Conservation (phyloP, 2,329 filamentous ascomycete genomes). For the Pseudogymnoascus sp. region DNA sequence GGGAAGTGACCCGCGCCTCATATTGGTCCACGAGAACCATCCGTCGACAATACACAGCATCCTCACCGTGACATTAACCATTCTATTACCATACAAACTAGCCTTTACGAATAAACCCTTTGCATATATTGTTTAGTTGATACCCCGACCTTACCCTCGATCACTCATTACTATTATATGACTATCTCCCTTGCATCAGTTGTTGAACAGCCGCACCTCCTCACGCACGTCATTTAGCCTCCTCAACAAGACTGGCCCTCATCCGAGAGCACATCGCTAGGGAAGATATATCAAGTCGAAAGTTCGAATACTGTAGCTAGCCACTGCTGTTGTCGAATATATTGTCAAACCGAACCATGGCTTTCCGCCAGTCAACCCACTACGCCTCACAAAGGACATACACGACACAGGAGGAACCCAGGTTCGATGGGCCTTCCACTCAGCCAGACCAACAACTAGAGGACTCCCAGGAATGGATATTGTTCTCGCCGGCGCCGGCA, state of each 20-base stretch:
- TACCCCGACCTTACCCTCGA: neutral
- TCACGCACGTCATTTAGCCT: neutral
- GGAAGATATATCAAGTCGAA: neutral
- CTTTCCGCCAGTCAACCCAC: slow-evolving; percentile 51
- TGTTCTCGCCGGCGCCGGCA: slow-evolving; percentile 72
- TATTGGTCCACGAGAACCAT: slow-evolving; percentile 7
- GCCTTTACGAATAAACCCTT: neutral
- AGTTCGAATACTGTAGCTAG: neutral
- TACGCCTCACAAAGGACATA: slow-evolving; percentile 42
- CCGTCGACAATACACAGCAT: neutral
- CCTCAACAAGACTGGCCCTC: neutral
- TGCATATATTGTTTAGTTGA: neutral
- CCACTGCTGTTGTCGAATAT: neutral
- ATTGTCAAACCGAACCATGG: slow-evolving; percentile 32
- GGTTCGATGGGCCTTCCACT: slow-evolving; percentile 17
- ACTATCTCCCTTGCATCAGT: neutral
- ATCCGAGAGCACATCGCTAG: neutral
- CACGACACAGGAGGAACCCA: slow-evolving; percentile 32
- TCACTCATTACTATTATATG: neutral
- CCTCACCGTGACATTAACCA: slow-evolving; percentile 1
- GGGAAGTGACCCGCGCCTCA: slow-evolving; percentile 4
- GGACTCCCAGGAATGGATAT: slow-evolving; percentile 87
- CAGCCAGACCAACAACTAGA: slow-evolving; percentile 40
- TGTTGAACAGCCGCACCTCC: neutral
- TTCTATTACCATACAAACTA: neutral